Evolutionary conservation across 192 early-diverging fungal species (phyloP), one percentile per base, ranked within the genome.

Genomic region (Umbelopsis sp.): DNA sequence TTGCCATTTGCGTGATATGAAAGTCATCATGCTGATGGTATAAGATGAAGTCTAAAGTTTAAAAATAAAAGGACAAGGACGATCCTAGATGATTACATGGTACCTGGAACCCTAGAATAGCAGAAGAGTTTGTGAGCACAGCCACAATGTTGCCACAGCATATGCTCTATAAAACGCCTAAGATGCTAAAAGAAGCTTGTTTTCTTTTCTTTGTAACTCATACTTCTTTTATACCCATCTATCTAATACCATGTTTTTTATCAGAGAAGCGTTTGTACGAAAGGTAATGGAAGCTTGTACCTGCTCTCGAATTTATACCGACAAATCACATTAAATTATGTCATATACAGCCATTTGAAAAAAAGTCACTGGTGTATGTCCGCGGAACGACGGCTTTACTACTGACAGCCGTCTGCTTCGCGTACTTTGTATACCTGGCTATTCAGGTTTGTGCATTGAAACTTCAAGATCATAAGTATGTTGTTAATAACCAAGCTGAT

Each of bases 181-280:
- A 22, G 21, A 52, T 11, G 37, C 50, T 22, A 11, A 25, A 25
- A 52, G 51, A 13, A 41, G 27, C 37, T 41, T 41, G 10, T 41
- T 41, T 41, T 10, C 7, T 41, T 41, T 41, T 41, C 35, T 41
- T 6, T 30, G 27, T 3, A 30, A 2, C 1, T 30, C 27, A 30
- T 30, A 30, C 27, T 3, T 30, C 27, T 30, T 30, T 18, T 7
- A 27, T 48, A 35, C 67, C 35, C 21, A 41, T 68, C 15, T 35
- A 18, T 33, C 35, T 10, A 21, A 20, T 37, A 23, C n/a, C 16
- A 73, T 73, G 71, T 51, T 55, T 58, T 73, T 73, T 47, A 73
- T 67, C 25, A 23, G 25, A 46, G 71, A 73, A 67, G 71, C 71
- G 20, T 73, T 33, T 49, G 45, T 46, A 46, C 48, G 65, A 66